Conservation (phyloP, 305 asterid species). For the Rubia occidens region DNA sequence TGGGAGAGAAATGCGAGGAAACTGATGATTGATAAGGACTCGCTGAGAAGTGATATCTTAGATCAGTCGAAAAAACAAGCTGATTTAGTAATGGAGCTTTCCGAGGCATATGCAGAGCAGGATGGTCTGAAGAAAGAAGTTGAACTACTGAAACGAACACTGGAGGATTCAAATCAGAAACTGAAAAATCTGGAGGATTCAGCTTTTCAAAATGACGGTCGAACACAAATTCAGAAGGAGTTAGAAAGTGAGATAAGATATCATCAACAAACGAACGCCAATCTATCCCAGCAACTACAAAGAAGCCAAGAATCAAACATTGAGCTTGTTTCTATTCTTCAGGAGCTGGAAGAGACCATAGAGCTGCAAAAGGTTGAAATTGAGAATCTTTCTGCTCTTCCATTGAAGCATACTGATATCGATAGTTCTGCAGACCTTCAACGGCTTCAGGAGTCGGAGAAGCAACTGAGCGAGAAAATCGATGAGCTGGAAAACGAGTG, state of each 20-base stretch:
- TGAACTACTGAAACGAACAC: slow-evolving; percentile 33
- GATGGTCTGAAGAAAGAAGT: slow-evolving; percentile 51
- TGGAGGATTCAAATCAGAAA: slow-evolving; percentile 28
- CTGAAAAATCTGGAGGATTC: slow-evolving; percentile 28
- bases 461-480: slow-evolving; percentile 33
- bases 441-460: slow-evolving; percentile 44
- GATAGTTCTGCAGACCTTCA: slow-evolving; percentile 31
- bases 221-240: slow-evolving; percentile 40
- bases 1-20: slow-evolving; percentile 95
- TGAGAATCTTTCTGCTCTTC: slow-evolving; percentile 44
- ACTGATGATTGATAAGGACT: slow-evolving; percentile 64
- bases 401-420: slow-evolving; percentile 19
- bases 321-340: slow-evolving; percentile 76
- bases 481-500: slow-evolving; percentile 39
- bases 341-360: slow-evolving; percentile 69
- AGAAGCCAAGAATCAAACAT: slow-evolving; percentile 79
- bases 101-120: slow-evolving; percentile 45
- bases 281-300: slow-evolving; percentile 53
- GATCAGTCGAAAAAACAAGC: slow-evolving; percentile 59
- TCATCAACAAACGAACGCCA: slow-evolving; percentile 51
- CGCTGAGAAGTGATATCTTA: slow-evolving; percentile 45
- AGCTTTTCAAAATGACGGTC: slow-evolving; percentile 32
- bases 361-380: slow-evolving; percentile 66
- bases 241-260: slow-evolving; percentile 61
- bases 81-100: slow-evolving; percentile 55